Percentiles rank a stretch among this genome's conserved stretches.
Evolutionary conservation across 75 land plant genomes (phyloP).

Genomic region (Isoetes taiwanensis): DNA sequence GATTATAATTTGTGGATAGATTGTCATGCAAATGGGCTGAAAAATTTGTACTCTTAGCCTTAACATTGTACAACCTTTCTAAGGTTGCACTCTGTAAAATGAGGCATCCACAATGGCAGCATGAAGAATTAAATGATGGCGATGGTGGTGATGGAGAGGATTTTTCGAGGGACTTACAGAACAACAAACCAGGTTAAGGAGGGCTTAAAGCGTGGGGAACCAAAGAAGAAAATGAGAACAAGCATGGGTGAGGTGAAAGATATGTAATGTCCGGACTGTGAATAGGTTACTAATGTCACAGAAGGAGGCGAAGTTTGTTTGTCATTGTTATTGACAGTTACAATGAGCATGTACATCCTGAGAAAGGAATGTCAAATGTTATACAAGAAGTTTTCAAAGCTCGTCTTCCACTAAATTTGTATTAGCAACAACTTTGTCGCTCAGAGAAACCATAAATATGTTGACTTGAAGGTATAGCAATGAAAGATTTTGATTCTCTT

Average conservation of each 20-base stretch:
- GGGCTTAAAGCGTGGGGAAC: not conserved
- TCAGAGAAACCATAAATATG: conserved; percentile 34
- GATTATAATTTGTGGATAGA: conserved; percentile 64
- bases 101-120: conserved; percentile 84
- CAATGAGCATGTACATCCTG: conserved; percentile 13
- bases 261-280: not conserved
- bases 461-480: conserved; percentile 16
- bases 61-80: conserved; percentile 76
- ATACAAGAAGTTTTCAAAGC: conserved; percentile 26
- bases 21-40: conserved; percentile 68
- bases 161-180: no score
- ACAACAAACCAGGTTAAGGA: no score
- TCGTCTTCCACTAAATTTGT: conserved; percentile 25
- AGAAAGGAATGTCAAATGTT: conserved; percentile 17
- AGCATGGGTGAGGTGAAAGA: not conserved
- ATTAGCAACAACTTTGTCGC: conserved; percentile 38
- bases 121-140: conserved; percentile 57
- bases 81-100: conserved; percentile 49
- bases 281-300: conserved; percentile 34
- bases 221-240: not conserved
- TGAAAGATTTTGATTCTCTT: conserved; percentile 48
- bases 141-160: conserved; percentile 74
- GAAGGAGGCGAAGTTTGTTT: conserved; percentile 38
- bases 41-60: conserved; percentile 86
- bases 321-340: conserved; percentile 58